Percentiles rank a stretch among this genome's conserved stretches.
These are phyloP conservation scores for Paxillus ammoniavirescens DNA, from an alignment of 768 basidiomycete genomes.

Conservation along the genomic window DNA sequence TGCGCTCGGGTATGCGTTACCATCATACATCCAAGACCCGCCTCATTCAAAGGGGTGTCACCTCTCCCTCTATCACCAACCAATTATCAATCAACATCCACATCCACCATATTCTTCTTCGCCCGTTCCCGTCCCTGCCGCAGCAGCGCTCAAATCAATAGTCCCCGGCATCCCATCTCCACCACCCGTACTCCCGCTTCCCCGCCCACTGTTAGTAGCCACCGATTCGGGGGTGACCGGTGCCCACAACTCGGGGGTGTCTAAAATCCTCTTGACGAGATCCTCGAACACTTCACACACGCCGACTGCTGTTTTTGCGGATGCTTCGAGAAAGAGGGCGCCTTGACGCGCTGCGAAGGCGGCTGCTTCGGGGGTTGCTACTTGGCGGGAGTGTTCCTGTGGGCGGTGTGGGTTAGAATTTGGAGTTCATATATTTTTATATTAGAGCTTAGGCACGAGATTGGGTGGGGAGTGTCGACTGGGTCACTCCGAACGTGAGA, in stretches of 20 bases:
- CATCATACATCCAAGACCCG: too few relatives aligned
- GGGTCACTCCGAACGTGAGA: too few relatives aligned
- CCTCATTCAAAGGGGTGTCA: too few relatives aligned
- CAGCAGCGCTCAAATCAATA: constrained; percentile 31
- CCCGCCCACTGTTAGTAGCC: neutral
- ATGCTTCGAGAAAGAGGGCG: constrained; percentile 87
- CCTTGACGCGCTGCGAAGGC: constrained; percentile 80
- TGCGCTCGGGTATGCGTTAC: too few relatives aligned
- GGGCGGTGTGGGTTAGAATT: neutral
- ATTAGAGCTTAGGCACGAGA: too few relatives aligned
- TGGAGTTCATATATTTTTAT: too few relatives aligned
- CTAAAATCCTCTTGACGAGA: constrained; percentile 79
- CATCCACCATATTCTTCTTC: constrained; percentile 28
- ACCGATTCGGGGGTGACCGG: constrained; percentile 23
- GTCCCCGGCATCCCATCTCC: constrained; percentile 41
- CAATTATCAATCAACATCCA: constrained; percentile 32
- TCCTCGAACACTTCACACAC: constrained; percentile 77
- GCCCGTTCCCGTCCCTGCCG: constrained; percentile 9
- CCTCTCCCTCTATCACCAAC: neutral
- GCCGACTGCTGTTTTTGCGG: constrained; percentile 86
- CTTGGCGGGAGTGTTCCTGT: constrained; percentile 89
- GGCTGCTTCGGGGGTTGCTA: constrained; percentile 72
- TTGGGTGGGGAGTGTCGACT: too few relatives aligned
- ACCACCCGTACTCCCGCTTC: neutral
- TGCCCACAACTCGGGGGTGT: constrained; percentile 81